Conservation (phyloP, 2,329 filamentous ascomycete genomes). For the Penicillium psychrosexuale region DNA sequence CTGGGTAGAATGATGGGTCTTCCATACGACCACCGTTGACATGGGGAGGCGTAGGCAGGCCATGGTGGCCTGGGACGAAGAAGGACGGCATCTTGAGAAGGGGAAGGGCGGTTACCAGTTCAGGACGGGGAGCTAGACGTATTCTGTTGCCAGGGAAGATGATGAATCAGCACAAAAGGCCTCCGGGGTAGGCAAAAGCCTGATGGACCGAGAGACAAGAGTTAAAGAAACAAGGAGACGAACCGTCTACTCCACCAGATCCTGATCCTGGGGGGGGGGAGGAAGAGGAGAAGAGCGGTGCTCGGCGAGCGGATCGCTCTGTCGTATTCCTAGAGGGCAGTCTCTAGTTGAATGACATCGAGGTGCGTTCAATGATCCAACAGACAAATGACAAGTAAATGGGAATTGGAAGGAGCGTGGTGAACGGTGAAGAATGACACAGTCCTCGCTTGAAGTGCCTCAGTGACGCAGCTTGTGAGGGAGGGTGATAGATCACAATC, state of each 20-base stretch:
- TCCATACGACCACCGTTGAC: conserved; percentile 39
- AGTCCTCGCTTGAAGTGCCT: conserved; percentile 1
- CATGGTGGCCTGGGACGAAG: conserved; percentile 38
- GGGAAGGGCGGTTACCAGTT: conserved; percentile 26
- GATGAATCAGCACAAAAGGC: conserved; percentile 22
- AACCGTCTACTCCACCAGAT: conserved; percentile 44
- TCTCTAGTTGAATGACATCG: conserved; percentile 44
- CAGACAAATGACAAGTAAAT: conserved; percentile 19
- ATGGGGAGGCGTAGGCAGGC: conserved; percentile 45
- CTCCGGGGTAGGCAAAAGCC: conserved; percentile 4
- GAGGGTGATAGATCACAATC: conserved; percentile 3
- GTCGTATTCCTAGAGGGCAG: conserved; percentile 25
- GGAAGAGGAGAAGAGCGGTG: conserved; percentile 32
- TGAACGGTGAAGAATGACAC: conserved; percentile 1
- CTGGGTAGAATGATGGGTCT: conserved; percentile 40
- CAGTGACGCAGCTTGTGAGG: neutral
- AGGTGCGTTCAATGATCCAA: conserved; percentile 29
- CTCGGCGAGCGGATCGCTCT: conserved; percentile 42
- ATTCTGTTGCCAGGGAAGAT: conserved; percentile 15
- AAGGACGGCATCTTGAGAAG: conserved; percentile 42
- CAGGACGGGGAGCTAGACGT: conserved; percentile 40
- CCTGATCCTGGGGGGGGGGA: conserved; percentile 38
- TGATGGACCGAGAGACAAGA: conserved; percentile 3
- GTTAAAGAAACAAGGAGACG: conserved; percentile 21
- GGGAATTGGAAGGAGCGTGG: conserved; percentile 27